A percentile compares a stretch with the other conserved stretches of the same genome.
Evolutionary conservation across 2,329 filamentous ascomycete genomes (phyloP).

Genomic region (Aphanoascus verrucosus): DNA sequence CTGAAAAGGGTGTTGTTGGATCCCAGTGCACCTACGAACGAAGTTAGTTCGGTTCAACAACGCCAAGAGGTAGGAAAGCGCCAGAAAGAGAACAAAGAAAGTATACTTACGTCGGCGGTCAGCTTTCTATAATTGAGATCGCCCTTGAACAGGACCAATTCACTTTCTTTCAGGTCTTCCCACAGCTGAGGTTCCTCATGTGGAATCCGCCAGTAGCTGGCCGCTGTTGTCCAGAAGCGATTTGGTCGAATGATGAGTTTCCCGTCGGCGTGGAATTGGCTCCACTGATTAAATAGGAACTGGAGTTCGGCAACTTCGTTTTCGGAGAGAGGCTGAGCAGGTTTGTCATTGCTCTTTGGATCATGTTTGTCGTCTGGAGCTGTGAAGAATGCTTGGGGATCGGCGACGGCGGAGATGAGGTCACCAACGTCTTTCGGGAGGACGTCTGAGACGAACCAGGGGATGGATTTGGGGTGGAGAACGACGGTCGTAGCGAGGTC

Average conservation of each 20-base stretch:
- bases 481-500: conserved; percentile 79
- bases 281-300: conserved; percentile 78
- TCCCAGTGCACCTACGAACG: conserved; percentile 60
- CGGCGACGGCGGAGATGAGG: conserved; percentile 69
- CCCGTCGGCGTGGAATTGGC: conserved; percentile 66
- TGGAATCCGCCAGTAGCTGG: conserved; percentile 82
- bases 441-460: conserved; percentile 97
- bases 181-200: conserved; percentile 54
- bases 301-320: conserved; percentile 56
- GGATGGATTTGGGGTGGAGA: conserved; percentile 86
- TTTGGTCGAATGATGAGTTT: conserved; percentile 75
- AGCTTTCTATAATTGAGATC: conserved; percentile 95
- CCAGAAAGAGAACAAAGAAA: neutral
- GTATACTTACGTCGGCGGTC: conserved; percentile 62
- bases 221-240: conserved; percentile 78
- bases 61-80: neutral
- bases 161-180: conserved; percentile 68
- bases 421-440: conserved; percentile 72
- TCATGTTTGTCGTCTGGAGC: conserved; percentile 52
- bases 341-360: conserved; percentile 46
- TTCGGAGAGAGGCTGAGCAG: conserved; percentile 52
- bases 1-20: conserved; percentile 71
- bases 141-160: conserved; percentile 92
- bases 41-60: conserved; percentile 1
- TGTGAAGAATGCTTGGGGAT: conserved; percentile 68